Percentiles rank a stretch among this genome's conserved stretches.
Evolutionary conservation across 2,329 filamentous ascomycete genomes (phyloP).

Genomic region (Penicillium sp.): DNA sequence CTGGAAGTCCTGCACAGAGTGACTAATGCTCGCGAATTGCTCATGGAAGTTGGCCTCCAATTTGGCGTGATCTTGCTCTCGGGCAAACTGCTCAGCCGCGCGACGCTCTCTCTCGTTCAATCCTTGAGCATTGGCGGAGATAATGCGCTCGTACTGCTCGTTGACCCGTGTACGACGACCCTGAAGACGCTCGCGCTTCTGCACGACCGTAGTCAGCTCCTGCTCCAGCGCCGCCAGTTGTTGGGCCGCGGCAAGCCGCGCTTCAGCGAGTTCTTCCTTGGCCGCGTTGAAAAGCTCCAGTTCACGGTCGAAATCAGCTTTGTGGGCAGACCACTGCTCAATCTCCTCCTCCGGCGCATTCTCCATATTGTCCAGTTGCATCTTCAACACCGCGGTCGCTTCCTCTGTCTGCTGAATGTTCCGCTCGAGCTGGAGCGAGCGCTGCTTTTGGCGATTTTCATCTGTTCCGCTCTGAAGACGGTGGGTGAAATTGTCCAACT

Average conservation of each 20-base stretch:
- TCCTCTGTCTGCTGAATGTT: conserved; percentile 61
- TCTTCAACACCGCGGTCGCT: conserved; percentile 51
- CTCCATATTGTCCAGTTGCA: conserved; percentile 52
- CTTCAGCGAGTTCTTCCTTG: conserved; percentile 48
- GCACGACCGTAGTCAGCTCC: conserved; percentile 49
- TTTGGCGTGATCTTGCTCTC: conserved; percentile 44
- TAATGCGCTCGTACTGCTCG: conserved; percentile 58
- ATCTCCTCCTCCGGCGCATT: conserved; percentile 55
- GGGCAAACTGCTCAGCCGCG: conserved; percentile 44
- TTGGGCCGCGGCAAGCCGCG: conserved; percentile 49
- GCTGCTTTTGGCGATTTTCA: conserved; percentile 59
- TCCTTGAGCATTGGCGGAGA: conserved; percentile 54
- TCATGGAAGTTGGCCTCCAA: conserved; percentile 42
- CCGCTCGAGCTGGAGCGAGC: conserved; percentile 57
- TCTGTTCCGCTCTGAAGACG: conserved; percentile 56
- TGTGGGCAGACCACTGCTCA: conserved; percentile 49
- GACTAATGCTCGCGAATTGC: conserved; percentile 40
- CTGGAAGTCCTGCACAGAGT: conserved; percentile 43
- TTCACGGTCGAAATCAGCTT: conserved; percentile 52
- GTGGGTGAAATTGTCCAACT: conserved; percentile 55
- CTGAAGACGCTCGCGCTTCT: conserved; percentile 57
- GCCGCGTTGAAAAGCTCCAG: conserved; percentile 48
- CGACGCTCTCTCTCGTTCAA: conserved; percentile 51
- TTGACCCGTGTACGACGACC: conserved; percentile 54
- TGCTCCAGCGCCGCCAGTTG: conserved; percentile 49